Evolutionary conservation across 2,329 filamentous ascomycete genomes (phyloP).

Genomic region (Coniochaeta sp.): DNA sequence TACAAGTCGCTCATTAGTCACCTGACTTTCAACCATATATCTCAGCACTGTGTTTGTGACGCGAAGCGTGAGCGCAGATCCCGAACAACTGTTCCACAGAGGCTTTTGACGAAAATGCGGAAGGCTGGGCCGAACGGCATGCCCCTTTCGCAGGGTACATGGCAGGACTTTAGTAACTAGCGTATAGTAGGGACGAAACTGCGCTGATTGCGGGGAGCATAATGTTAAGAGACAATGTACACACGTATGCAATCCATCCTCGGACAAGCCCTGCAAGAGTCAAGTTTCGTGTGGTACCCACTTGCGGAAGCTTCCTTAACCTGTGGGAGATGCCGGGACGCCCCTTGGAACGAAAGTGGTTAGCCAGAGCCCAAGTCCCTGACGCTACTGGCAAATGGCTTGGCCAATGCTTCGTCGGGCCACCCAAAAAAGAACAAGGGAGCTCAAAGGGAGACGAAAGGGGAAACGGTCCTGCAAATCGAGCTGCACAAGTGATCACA

Average conservation of each 20-base stretch:
- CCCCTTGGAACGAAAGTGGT: not conserved
- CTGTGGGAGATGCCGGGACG: not conserved
- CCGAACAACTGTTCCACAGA: not conserved
- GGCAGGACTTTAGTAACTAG: not conserved
- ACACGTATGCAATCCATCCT: not conserved
- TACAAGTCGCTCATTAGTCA: not conserved
- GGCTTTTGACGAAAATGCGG: not conserved
- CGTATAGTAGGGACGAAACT: not conserved
- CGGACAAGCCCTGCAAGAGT: not conserved
- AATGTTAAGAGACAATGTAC: not conserved
- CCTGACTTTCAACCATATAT: not conserved
- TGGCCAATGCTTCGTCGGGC: not conserved
- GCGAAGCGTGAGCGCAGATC: not conserved
- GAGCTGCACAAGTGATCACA: not conserved
- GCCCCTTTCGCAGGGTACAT: not conserved
- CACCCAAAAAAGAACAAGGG: not conserved
- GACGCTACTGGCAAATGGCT: not conserved
- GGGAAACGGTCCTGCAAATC: constrained; percentile 1
- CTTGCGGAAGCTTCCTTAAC: not conserved
- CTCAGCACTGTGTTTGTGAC: not conserved
- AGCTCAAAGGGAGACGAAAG: not conserved
- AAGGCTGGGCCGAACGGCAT: not conserved
- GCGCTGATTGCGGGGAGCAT: not conserved
- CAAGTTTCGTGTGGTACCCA: constrained; percentile 1
- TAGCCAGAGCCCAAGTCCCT: not conserved